phyloP scores from a whole-genome alignment of 1,284 basidiomycete genomes.

The Moesziomyces globuligerus region DNA sequence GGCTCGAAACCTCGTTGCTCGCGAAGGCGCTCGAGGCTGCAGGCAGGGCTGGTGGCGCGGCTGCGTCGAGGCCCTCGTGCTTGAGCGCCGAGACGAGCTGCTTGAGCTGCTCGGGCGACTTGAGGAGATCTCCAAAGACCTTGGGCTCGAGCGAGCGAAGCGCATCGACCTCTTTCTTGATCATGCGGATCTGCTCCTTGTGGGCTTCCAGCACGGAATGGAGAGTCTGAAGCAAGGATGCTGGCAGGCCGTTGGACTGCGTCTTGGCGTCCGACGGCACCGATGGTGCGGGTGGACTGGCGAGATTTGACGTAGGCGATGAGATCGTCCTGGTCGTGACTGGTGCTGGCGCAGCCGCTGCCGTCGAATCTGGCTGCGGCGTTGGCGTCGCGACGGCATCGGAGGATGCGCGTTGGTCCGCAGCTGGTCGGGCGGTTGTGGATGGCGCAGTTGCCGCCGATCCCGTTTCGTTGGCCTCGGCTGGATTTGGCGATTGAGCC shows the following conservation, averaged over 20 bases:
- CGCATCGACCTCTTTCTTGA: conserved; percentile 3
- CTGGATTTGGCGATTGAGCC: too few species aligned
- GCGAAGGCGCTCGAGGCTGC: background rate
- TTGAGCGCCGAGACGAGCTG: conserved; percentile 10
- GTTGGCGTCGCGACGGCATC: too few species aligned
- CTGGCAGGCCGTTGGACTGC: background rate
- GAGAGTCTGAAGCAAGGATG: conserved; percentile 1
- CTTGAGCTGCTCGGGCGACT: conserved; percentile 18
- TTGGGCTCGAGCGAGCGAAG: background rate
- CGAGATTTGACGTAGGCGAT: background rate
- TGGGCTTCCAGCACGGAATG: conserved; percentile 7
- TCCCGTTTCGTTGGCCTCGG: too few species aligned
- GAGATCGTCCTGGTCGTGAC: background rate
- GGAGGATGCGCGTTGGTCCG: too few species aligned
- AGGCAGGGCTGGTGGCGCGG: background rate
- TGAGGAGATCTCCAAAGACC: conserved; percentile 1
- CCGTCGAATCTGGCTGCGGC: too few species aligned
- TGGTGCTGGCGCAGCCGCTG: too few species aligned
- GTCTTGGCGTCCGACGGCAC: background rate
- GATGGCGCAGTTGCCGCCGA: too few species aligned
- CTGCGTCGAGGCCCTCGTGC: conserved; percentile 2
- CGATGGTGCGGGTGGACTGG: background rate
- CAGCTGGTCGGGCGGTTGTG: too few species aligned
- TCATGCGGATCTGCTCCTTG: background rate
- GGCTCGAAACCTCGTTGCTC: background rate